Percentiles rank a stretch among this genome's conserved stretches.
Conservation (phyloP, 768 basidiomycete genomes). For the Tulasnella calospora region DNA sequence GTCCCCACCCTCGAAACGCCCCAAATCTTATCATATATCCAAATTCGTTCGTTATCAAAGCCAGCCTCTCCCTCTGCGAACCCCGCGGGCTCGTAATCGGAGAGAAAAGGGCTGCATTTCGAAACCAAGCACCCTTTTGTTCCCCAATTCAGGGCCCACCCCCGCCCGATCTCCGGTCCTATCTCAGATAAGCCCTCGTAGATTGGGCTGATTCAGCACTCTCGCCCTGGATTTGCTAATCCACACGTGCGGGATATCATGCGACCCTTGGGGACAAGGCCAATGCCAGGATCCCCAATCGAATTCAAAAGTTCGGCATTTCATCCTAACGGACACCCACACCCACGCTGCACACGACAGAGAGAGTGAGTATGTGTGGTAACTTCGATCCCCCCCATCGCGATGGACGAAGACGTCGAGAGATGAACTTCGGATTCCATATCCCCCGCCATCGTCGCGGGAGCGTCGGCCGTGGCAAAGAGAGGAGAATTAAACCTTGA, state of each 20-base stretch:
- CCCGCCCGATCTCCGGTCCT: neutral
- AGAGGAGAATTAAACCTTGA: neutral
- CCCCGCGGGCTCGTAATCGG: neutral
- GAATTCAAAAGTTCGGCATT: neutral
- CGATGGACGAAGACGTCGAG: neutral
- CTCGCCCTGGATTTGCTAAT: neutral
- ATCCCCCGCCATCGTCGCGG: constrained; percentile 8
- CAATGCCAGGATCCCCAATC: neutral
- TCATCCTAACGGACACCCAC: neutral
- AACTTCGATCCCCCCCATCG: constrained; percentile 8
- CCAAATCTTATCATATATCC: neutral
- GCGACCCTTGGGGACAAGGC: neutral
- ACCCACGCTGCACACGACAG: constrained; percentile 2
- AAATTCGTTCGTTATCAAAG: neutral
- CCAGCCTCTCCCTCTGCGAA: neutral
- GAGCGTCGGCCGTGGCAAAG: neutral
- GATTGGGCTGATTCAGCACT: neutral
- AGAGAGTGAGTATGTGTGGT: neutral
- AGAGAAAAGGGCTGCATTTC: neutral
- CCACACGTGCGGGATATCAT: neutral
- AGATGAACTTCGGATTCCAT: neutral
- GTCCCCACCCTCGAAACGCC: neutral
- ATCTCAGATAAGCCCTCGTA: neutral
- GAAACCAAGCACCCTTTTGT: neutral
- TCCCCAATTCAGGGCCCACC: neutral